Base-by-base conservation (phyloP, 2,329 filamentous ascomycete species). In the Pseudogymnoascus sp. region DNA sequence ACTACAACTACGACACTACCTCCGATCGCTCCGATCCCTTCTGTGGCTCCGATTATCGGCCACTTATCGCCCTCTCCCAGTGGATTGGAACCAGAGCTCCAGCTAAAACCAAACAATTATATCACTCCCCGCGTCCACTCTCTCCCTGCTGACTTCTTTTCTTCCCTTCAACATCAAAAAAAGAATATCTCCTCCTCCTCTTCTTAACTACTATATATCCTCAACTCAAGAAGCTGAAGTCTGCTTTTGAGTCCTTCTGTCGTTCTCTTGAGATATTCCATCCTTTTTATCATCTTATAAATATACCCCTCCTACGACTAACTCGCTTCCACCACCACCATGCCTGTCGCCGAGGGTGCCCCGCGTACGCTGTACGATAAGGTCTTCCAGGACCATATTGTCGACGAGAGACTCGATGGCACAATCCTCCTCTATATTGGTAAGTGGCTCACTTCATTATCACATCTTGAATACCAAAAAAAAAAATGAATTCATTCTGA, bases 361-460 rank as follows among this genome's bases (percentile, higher is more conserved):
- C 91, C 90, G 63, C 87, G 87, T 77, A 96, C 92, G 70, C 83
- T 97, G 73, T 97, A 97, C 79, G 93, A 97, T 83, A 97, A 97
- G 86, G 92, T 97, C 77, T 89, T 97, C 72, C 85, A 91, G 71
- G 88, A 88, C 79, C 94, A 99, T 77, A 88, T 97, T 72, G 92
- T 99, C 73, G 91, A 97, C 73, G 90, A 96, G 84, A 91, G 92
- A 82, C 85, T 91, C 63, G 93, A 97, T 78, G 93, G 93, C 77
- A 97, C 92, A 64, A 82, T 95, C 71, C 80, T 96, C 68, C 82
- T 97, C 65, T 97, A 97, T 76, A 97, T 97, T 74, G 91, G 91
- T 92, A 80, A 69, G 85, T 75, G 25, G 50, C 35, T 38, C 12
- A n/a, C 50, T 7, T 18, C 42, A 18, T 50, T 16, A 12, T 25